Base-by-base conservation (phyloP, 2,329 filamentous ascomycete species). In the Ceratocystis cubensis region DNA sequence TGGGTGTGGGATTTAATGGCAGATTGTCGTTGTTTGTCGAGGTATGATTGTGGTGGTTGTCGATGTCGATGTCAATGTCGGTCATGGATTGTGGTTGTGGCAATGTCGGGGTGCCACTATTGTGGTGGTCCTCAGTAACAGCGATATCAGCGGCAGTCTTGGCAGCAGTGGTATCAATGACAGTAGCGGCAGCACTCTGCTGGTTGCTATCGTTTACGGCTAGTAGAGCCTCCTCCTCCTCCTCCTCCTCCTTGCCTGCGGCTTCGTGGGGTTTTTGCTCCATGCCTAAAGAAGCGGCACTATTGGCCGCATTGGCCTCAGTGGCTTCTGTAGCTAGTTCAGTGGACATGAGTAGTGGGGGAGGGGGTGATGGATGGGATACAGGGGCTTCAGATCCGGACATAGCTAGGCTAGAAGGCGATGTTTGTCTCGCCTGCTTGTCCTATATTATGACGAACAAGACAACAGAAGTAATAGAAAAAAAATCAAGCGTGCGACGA, bases 161-260 rank as follows among this genome's bases (percentile, higher is more conserved):
- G 45, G 30, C 22, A 22, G 25, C 22, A 30, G 41, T 4, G 17
- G n/a, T 30, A 25, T 33, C 61, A 30, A 30, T 45, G 28, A 20
- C 48, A 33, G 28, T 20, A 63, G 61, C 13, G 15, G 61, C 28
- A 53, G 10, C 25, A 48, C n/a, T 63, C 30, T 33, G 61, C 45
- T 63, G 61, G 45, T 30, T 33, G 61, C 46, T 56, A 20, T 53
- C 56, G 56, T 59, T 56, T 64, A 33, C 46, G 63, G 46, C 63
- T 64, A 56, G 46, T 41, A 37, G 37, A 41, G 37, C 37, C 37
- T 41, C 3, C 37, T 15, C 10, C 37, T 13, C 37, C 33, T 37
- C 33, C 33, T 22, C 22, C 37, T 41, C 37, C 37, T 41, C 56
- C 25, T 59, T 30, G 53, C n/a, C 62, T 50, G 44, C 33, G 33